Conservation (phyloP, 2,329 filamentous ascomycete species). For the Fusarium sp. region DNA sequence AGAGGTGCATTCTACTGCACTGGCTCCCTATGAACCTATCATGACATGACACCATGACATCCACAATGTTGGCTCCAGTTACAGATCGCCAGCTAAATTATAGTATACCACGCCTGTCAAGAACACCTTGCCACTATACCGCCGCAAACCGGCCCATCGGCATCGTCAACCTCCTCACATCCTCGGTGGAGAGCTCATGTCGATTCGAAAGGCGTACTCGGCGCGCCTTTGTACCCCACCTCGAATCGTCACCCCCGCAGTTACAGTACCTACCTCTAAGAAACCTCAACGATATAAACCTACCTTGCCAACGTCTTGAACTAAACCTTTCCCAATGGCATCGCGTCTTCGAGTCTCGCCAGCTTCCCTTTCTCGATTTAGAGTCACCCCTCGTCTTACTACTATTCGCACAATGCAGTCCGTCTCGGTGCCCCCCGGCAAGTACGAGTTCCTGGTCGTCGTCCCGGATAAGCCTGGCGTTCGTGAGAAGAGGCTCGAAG, state of each 20-base stretch:
- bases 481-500: slow-evolving; percentile 70
- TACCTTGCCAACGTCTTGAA: neutral
- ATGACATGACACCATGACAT: neutral
- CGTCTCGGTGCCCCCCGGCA: slow-evolving; percentile 45
- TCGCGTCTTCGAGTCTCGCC: slow-evolving; percentile 25
- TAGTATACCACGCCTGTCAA: neutral
- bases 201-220: slow-evolving; percentile 23
- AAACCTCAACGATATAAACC: neutral
- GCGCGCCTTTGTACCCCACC: slow-evolving; percentile 33
- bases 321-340: slow-evolving; percentile 12
- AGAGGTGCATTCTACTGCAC: neutral
- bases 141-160: neutral
- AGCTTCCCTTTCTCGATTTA: slow-evolving; percentile 10
- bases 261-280: neutral
- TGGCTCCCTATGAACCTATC: neutral
- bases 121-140: neutral
- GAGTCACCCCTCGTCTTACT: slow-evolving; percentile 2
- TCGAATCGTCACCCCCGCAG: slow-evolving; percentile 23
- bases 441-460: slow-evolving; percentile 76
- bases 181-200: neutral
- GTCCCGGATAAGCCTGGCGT: slow-evolving; percentile 74
- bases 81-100: neutral
- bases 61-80: neutral
- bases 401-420: slow-evolving; percentile 46
- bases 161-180: neutral